Percentiles rank a stretch among this genome's conserved stretches.
Conservation (phyloP, 2,329 filamentous ascomycete species). For the Fusarium proliferatum region DNA sequence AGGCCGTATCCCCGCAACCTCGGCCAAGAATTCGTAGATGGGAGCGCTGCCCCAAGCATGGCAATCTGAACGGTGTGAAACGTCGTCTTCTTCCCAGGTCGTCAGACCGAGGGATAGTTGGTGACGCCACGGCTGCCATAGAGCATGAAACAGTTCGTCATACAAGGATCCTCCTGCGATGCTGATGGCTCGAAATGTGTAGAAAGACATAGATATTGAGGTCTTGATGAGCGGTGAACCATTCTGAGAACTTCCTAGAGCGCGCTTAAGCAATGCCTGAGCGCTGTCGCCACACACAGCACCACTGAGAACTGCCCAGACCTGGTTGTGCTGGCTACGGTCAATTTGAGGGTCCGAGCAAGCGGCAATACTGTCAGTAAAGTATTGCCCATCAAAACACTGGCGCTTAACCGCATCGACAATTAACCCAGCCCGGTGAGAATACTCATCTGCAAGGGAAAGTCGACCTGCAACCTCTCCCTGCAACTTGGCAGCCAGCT, state of each 20-base stretch:
- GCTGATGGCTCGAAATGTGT: background rate
- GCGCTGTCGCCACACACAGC: background rate
- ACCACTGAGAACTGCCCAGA: background rate
- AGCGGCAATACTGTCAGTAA: background rate
- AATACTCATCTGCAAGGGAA: background rate
- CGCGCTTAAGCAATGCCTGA: background rate
- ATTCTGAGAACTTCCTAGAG: accelerated
- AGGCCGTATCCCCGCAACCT: background rate
- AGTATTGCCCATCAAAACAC: background rate
- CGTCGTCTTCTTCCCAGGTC: background rate
- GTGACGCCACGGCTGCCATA: background rate
- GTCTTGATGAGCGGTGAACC: accelerated
- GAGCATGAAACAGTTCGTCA: accelerated
- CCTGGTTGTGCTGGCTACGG: background rate
- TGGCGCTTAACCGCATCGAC: background rate
- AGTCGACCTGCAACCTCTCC: background rate
- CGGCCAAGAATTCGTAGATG: background rate
- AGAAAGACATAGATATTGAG: background rate
- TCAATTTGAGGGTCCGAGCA: accelerated
- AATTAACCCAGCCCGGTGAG: background rate
- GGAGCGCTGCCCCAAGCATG: slow-evolving; percentile 3
- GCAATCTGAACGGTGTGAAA: background rate
- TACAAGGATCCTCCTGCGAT: background rate
- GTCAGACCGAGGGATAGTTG: background rate
- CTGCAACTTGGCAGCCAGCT: background rate